Conservation (phyloP, 2,329 filamentous ascomycete species). For the Stagonosporopsis chrysanthemi region DNA sequence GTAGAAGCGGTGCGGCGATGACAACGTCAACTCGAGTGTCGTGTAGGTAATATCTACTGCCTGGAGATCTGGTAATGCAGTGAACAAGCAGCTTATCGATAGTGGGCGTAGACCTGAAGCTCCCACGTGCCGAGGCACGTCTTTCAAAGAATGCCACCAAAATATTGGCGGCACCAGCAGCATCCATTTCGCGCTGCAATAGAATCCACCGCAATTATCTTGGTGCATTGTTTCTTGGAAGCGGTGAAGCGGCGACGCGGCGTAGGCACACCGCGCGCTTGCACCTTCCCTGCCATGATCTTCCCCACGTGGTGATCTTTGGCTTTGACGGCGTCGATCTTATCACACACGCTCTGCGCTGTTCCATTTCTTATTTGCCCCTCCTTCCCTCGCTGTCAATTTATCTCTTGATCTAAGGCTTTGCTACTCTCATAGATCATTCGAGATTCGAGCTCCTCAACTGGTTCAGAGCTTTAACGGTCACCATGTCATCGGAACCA, state of each 20-base stretch:
- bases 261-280: slow-evolving; percentile 9
- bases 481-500: slow-evolving; percentile 50
- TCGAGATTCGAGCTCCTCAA: background rate
- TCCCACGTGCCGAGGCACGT: slow-evolving; percentile 1
- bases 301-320: slow-evolving; percentile 24
- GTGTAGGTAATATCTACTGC: background rate
- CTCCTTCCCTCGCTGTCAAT: background rate
- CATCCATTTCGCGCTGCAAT: no score
- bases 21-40: background rate
- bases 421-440: background rate
- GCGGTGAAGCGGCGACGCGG: slow-evolving; percentile 8
- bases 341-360: slow-evolving; percentile 7
- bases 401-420: background rate
- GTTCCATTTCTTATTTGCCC: background rate
- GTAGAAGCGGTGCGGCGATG: no score
- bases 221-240: slow-evolving; percentile 3
- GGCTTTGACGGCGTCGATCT: slow-evolving; percentile 16
- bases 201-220: background rate
- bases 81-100: slow-evolving; percentile 2
- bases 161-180: background rate
- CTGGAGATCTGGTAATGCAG: background rate
- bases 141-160: background rate
- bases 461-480: background rate
- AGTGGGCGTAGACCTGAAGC: background rate
- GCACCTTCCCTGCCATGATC: slow-evolving; percentile 16